These are phyloP conservation scores for Trametes punicea DNA, from an alignment of 768 basidiomycete genomes.

Conservation along the genomic window DNA sequence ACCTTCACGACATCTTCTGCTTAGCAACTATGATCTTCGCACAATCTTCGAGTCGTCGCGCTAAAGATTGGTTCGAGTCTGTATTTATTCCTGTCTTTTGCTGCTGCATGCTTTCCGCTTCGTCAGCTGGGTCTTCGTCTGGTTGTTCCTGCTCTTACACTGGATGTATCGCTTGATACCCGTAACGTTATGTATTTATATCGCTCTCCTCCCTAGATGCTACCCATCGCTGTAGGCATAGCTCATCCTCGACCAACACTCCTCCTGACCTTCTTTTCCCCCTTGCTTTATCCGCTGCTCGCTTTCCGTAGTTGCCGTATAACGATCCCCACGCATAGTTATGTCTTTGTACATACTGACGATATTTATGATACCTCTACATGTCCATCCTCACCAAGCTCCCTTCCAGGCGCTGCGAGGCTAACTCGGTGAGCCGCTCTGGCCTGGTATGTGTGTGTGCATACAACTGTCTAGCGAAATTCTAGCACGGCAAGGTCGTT, in stretches of 20 bases:
- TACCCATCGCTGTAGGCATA: conserved; percentile 3
- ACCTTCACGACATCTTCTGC: conserved; percentile 8
- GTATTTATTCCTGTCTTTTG: not conserved
- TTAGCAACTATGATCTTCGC: conserved; percentile 3
- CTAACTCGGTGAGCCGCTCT: not conserved
- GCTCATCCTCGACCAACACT: not conserved
- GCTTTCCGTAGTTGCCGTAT: not conserved
- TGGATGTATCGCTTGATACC: conserved; percentile 17
- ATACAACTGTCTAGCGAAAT: too few relatives aligned
- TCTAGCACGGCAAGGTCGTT: too few relatives aligned
- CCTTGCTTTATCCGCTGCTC: not conserved
- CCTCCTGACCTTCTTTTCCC: not conserved
- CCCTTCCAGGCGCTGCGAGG: too few relatives aligned
- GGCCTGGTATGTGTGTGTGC: too few relatives aligned
- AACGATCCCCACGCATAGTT: not conserved
- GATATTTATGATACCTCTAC: not conserved
- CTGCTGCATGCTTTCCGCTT: not conserved
- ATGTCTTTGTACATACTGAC: not conserved
- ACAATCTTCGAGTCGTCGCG: not conserved
- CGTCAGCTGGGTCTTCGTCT: not conserved
- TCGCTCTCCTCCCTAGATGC: conserved; percentile 11
- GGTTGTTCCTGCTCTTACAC: not conserved
- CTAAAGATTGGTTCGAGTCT: not conserved
- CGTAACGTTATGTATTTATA: conserved; percentile 23
- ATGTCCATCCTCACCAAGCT: not conserved